These are phyloP conservation scores for Fomitopsis palustris DNA, from an alignment of 1,284 basidiomycete species.

Conservation along the genomic window DNA sequence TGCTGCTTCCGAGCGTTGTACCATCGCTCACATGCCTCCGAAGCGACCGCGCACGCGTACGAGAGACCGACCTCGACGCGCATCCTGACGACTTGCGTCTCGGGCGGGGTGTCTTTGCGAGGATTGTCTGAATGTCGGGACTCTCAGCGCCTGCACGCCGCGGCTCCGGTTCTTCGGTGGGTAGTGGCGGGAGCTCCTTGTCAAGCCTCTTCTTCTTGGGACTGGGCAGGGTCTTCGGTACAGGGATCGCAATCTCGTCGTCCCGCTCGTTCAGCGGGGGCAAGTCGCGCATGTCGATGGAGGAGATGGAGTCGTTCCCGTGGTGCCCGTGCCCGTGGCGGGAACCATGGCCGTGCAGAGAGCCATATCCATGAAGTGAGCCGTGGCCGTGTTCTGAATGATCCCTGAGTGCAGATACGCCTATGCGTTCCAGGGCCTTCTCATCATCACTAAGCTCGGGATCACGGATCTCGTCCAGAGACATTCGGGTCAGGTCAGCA, in stretches of 20 bases:
- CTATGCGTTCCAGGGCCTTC: conserved; percentile 13
- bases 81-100: conserved; percentile 29
- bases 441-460: conserved; percentile 23
- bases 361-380: background rate
- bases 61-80: conserved; percentile 15
- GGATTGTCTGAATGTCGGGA: conserved; percentile 45
- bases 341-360: background rate
- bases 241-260: conserved; percentile 4
- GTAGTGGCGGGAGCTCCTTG: conserved; percentile 27
- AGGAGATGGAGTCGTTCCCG: conserved; percentile 30
- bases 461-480: conserved; percentile 27
- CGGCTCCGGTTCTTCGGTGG: conserved; percentile 9
- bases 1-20: conserved; percentile 4
- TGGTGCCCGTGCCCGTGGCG: background rate
- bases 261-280: conserved; percentile 35
- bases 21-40: conserved; percentile 18
- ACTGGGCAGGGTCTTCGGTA: conserved; percentile 2
- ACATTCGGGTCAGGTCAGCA: conserved; percentile 25
- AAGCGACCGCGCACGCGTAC: conserved; percentile 10
- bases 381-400: background rate
- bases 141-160: conserved; percentile 24
- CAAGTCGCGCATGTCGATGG: conserved; percentile 42
- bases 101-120: conserved; percentile 44
- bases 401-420: conserved; percentile 3
- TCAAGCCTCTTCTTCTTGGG: conserved; percentile 7